These are phyloP conservation scores for Hyaloscypha hepaticicola DNA, from an alignment of 495 filamentous ascomycete species.

Conservation along the genomic window DNA sequence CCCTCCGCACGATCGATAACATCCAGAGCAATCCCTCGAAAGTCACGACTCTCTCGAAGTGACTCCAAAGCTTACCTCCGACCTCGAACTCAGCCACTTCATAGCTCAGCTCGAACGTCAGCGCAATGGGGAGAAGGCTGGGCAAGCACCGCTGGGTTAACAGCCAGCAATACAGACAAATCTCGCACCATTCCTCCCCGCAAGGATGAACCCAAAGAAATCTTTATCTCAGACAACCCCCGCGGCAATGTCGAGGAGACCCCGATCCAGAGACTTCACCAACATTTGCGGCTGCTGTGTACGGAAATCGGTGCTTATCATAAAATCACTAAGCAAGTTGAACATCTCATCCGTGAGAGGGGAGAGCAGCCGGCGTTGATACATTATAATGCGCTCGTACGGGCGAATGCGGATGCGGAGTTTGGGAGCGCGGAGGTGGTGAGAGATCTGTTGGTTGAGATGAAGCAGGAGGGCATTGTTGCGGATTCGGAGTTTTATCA, in stretches of 20 bases:
- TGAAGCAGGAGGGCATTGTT: conserved; percentile 58
- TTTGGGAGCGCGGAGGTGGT: conserved; percentile 65
- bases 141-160: not conserved
- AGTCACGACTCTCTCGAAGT: not conserved
- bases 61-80: not conserved
- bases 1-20: conserved; percentile 6
- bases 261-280: conserved; percentile 39
- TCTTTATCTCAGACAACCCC: no score
- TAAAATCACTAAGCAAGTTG: conserved; percentile 41
- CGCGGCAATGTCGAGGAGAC: not conserved
- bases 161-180: not conserved
- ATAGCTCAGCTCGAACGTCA: conserved; percentile 14
- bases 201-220: not conserved
- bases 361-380: conserved; percentile 60
- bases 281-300: conserved; percentile 42
- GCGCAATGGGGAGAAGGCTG: not conserved
- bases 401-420: conserved; percentile 61
- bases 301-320: conserved; percentile 34
- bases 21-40: conserved; percentile 30
- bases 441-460: conserved; percentile 62
- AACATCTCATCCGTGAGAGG: conserved; percentile 59
- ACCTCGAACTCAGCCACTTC: conserved; percentile 9
- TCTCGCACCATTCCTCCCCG: not conserved
- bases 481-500: conserved; percentile 67
- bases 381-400: conserved; percentile 72